Evolutionary conservation across 352 stramenopile species (phyloP).

Genomic region (Phytophthora nicotianae): DNA sequence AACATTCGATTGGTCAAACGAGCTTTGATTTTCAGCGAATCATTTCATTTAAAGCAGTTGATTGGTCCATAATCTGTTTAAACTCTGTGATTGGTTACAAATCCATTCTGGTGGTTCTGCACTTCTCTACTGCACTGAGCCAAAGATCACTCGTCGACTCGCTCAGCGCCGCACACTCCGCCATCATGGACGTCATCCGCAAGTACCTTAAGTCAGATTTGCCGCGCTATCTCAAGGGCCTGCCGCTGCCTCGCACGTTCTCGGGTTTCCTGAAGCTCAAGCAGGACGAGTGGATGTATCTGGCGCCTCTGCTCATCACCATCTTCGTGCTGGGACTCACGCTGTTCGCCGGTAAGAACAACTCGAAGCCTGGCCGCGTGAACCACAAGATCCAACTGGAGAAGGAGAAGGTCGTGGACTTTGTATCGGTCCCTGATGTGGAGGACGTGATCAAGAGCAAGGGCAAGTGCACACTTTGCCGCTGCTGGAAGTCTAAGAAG

Average conservation of each 20-base stretch:
- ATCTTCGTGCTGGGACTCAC: slow-evolving; percentile 75
- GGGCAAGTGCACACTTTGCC: slow-evolving; percentile 82
- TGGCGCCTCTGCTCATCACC: slow-evolving; percentile 81
- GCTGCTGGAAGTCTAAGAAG: slow-evolving; percentile 91
- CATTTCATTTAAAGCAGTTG: not conserved
- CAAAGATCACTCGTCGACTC: slow-evolving; percentile 31
- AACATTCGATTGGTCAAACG: slow-evolving; percentile 13
- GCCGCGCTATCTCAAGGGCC: slow-evolving; percentile 82
- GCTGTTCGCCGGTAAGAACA: slow-evolving; percentile 67
- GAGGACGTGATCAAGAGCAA: slow-evolving; percentile 83
- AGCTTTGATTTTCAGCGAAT: slow-evolving; percentile 13
- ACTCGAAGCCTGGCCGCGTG: slow-evolving; percentile 59
- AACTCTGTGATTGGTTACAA: slow-evolving; percentile 8
- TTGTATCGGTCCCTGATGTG: slow-evolving; percentile 68
- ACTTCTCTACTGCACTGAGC: slow-evolving; percentile 4
- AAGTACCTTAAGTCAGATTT: slow-evolving; percentile 82
- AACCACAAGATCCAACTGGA: slow-evolving; percentile 74
- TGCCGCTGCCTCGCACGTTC: slow-evolving; percentile 85
- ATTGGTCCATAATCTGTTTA: slow-evolving; percentile 6
- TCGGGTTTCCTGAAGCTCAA: slow-evolving; percentile 85
- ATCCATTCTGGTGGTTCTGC: slow-evolving; percentile 32
- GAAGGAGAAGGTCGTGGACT: slow-evolving; percentile 86
- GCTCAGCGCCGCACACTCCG: not conserved
- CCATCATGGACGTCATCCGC: slow-evolving; percentile 77
- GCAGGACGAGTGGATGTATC: slow-evolving; percentile 84